These are phyloP conservation scores for Mortierella hygrophila DNA, from an alignment of 192 early-diverging fungal genomes.

Conservation along the genomic window DNA sequence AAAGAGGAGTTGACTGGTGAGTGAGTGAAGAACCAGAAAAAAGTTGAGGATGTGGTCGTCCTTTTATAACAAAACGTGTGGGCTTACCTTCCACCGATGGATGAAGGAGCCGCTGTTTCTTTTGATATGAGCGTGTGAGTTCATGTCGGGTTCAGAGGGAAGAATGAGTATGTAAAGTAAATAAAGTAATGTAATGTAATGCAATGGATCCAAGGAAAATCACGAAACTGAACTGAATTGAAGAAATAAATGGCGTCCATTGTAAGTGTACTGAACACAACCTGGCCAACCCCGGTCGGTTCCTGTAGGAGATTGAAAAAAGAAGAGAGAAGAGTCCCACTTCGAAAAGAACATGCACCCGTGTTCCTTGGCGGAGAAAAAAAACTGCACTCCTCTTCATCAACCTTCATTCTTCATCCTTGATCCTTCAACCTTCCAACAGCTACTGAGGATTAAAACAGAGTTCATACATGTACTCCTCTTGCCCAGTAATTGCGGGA, in stretches of 20 bases:
- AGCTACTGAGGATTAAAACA: neutral
- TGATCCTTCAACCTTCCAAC: neutral
- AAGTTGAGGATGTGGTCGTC: neutral
- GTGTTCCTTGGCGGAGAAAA: constrained; percentile 5
- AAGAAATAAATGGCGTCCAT: neutral
- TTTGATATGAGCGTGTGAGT: neutral
- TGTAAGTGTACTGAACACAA: neutral
- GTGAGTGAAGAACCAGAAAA: constrained; percentile 5
- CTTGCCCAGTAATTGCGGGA: neutral
- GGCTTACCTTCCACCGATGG: neutral
- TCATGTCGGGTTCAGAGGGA: neutral
- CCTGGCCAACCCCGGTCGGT: neutral
- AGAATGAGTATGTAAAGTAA: neutral
- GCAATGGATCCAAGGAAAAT: neutral
- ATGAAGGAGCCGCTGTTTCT: neutral
- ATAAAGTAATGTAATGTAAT: neutral
- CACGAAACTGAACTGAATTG: neutral
- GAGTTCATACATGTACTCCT: neutral
- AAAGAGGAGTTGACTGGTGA: neutral
- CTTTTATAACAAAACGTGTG: constrained; percentile 19
- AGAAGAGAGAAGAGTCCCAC: neutral
- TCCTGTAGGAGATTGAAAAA: constrained; percentile 8
- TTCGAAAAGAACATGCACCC: neutral
- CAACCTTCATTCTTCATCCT: neutral
- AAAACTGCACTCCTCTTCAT: neutral